Base-by-base conservation (phyloP, 495 filamentous ascomycete genomes). In the Xylaria longipes region DNA sequence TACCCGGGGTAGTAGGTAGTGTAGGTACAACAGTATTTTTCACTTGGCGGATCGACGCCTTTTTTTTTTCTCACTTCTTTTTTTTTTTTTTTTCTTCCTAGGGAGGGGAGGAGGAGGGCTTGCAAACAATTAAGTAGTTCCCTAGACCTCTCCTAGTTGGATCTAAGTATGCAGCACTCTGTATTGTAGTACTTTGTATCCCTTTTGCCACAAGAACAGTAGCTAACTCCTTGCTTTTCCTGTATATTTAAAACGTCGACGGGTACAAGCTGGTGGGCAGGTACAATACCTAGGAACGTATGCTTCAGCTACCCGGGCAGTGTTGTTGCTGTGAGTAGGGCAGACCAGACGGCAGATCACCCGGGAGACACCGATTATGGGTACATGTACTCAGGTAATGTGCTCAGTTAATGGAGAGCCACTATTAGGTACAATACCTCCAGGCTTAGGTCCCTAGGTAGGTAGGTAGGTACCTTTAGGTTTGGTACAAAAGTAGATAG, bases 341-440 rank as follows among this genome's bases (percentile, higher is more conserved):
- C 33, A 60, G 57, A 35, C 31, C 3, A 22, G 17, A 37, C 57
- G 7, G 57, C 56, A 41, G 45, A 43, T 41, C 60, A 43, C 22
- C 60, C 60, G 60, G 37, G 22, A 43, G 22, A 17, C 35, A 63
- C 60, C 35, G n/a, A 43, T 27, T 27, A 43, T 43, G 11, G 22
- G 60, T 27, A 63, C 60, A 29, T 63, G 60, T 63, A 63, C 60
- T 63, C 60, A 43, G 60, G 37, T 43, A 43, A 43, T 43, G 37
- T 27, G 35, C 56, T 60, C 56, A 31, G 56, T 37, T 60, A 60
- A 60, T 37, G 33, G 56, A 37, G 29, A 31, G 31, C 56, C 5
- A 12, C 57, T 12, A 41, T 41, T 20, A n/a, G n/a, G n/a, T n/a
- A 15, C 22, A 43, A n/a, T 25, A 11, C 9, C 27, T 17, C 5